phyloP scores from a whole-genome alignment of 2,329 filamentous ascomycete genomes.

The Claviceps sp. region DNA sequence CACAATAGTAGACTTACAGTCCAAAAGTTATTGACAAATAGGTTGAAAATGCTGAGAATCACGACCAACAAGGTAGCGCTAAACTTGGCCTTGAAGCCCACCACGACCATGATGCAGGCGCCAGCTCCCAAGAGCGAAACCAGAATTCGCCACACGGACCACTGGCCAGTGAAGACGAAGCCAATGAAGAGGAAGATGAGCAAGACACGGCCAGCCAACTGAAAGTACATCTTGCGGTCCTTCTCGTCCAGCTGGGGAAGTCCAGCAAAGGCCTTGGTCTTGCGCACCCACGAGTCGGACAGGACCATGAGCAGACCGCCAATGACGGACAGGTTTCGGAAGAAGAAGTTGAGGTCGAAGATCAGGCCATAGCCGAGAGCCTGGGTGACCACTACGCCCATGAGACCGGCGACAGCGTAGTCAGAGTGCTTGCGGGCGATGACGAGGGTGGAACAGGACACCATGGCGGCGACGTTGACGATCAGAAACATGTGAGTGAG shows the following conservation, averaged over 20 bases:
- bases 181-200: conserved; percentile 96
- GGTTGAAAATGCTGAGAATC: conserved; percentile 90
- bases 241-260: conserved; percentile 93
- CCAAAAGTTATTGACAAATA: conserved; percentile 99
- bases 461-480: conserved; percentile 80
- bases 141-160: conserved; percentile 76
- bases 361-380: conserved; percentile 94
- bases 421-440: conserved; percentile 88
- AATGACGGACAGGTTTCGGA: conserved; percentile 95
- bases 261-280: conserved; percentile 91
- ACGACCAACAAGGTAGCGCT: conserved; percentile 91
- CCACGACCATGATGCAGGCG: conserved; percentile 95
- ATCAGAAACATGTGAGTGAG: conserved; percentile 89
- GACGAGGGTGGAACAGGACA: conserved; percentile 66
- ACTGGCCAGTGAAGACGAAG: conserved; percentile 89
- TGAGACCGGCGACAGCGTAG: conserved; percentile 80
- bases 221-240: conserved; percentile 99
- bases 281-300: conserved; percentile 94
- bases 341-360: conserved; percentile 99
- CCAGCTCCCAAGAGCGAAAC: conserved; percentile 77
- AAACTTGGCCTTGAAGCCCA: conserved; percentile 99
- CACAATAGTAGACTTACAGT: conserved; percentile 50
- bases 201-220: conserved; percentile 87
- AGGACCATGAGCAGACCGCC: conserved; percentile 96
- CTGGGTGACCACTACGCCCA: conserved; percentile 83